These are phyloP conservation scores for Rhododendron kiyosumense DNA, from an alignment of 148 eudicot species.

Conservation along the genomic window DNA sequence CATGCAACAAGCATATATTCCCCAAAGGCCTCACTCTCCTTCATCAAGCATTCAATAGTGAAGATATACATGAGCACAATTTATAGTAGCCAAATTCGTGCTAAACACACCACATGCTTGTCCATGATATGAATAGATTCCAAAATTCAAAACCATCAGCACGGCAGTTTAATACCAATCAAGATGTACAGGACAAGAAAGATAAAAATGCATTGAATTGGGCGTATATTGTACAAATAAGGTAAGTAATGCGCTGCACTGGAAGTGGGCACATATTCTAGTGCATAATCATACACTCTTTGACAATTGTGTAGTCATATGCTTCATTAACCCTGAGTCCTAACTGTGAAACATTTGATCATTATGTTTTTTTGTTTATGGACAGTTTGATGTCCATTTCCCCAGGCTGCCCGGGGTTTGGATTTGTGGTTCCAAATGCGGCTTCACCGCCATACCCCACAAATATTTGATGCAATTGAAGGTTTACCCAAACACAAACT, in stretches of 20 bases:
- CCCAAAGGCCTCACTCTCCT: too few relatives aligned
- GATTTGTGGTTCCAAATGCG: background rate
- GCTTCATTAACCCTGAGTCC: background rate
- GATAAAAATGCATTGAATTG: background rate
- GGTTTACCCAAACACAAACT: too few relatives aligned
- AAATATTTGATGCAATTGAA: too few relatives aligned
- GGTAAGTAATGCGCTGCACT: background rate
- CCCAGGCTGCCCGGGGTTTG: too few relatives aligned
- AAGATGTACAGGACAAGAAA: background rate
- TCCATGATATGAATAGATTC: background rate
- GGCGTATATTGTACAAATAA: background rate
- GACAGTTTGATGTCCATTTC: background rate
- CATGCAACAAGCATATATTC: too few relatives aligned
- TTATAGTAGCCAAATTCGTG: background rate
- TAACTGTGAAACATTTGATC: background rate
- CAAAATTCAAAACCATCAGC: background rate
- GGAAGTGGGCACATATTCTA: background rate
- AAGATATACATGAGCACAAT: too few relatives aligned
- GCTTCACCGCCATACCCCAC: too few relatives aligned
- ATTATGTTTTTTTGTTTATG: background rate
- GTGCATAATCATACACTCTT: background rate
- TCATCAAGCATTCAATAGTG: too few relatives aligned
- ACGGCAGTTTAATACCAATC: background rate
- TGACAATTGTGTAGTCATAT: background rate
- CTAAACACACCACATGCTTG: background rate